Evolutionary conservation across 2,329 filamentous ascomycete species (phyloP).

Genomic region (Fusarium keratoplasticum): DNA sequence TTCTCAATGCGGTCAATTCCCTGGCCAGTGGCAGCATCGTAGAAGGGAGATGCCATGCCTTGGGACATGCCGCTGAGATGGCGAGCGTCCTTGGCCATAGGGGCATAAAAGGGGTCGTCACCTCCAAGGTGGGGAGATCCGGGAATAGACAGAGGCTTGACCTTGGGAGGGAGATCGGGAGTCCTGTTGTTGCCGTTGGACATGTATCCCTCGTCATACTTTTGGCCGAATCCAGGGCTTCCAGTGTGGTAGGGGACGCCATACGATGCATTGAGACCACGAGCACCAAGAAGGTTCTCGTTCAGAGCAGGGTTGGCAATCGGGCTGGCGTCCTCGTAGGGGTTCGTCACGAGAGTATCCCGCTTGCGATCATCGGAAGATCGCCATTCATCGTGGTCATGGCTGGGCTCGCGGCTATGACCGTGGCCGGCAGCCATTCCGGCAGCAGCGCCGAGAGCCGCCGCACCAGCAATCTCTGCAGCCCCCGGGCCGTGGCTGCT

Average conservation of each 20-base stretch:
- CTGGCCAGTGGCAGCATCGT: conserved; percentile 87
- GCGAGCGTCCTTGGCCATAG: conserved; percentile 61
- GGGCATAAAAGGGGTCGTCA: conserved; percentile 75
- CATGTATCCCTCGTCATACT: conserved; percentile 89
- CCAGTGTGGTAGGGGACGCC: conserved; percentile 62
- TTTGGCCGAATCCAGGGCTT: conserved; percentile 69
- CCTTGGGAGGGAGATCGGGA: conserved; percentile 64
- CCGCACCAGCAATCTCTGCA: conserved; percentile 66
- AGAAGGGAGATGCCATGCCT: conserved; percentile 88
- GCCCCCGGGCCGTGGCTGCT: conserved; percentile 54
- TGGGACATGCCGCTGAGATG: conserved; percentile 92
- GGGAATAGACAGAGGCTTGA: conserved; percentile 66
- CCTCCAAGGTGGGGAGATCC: conserved; percentile 61
- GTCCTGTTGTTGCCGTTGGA: conserved; percentile 74
- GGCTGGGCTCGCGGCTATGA: conserved; percentile 65
- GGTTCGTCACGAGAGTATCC: conserved; percentile 75
- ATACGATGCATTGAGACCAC: conserved; percentile 55
- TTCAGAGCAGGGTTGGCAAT: conserved; percentile 66
- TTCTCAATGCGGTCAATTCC: conserved; percentile 94
- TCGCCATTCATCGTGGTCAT: conserved; percentile 74
- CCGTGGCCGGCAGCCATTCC: conserved; percentile 52
- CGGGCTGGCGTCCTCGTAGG: conserved; percentile 74
- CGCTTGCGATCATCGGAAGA: conserved; percentile 73
- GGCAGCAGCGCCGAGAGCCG: conserved; percentile 63
- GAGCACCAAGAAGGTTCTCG: conserved; percentile 59